Conservation (phyloP, 306 rosid genomes). For the Quercus agrifolia region DNA sequence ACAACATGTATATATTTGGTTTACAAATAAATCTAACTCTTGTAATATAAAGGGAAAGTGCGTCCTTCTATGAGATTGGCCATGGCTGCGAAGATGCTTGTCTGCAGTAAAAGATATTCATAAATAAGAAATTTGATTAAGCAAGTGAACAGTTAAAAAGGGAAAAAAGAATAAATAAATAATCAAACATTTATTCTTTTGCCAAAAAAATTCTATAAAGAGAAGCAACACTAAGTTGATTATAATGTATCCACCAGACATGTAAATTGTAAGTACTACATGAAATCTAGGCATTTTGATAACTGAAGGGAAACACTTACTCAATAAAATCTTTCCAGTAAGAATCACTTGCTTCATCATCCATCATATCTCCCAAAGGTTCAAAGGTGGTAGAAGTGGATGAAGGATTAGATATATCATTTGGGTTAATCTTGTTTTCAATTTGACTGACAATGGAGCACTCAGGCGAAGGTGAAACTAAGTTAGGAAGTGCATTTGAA, state of each 20-base stretch:
- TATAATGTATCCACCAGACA: background rate
- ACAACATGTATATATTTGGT: background rate
- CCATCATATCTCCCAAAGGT: constrained; percentile 50
- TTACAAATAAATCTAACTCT: background rate
- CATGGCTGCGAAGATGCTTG: constrained; percentile 28
- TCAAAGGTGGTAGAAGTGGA: constrained; percentile 48
- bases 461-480: constrained; percentile 46
- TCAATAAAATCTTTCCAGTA: constrained; percentile 35
- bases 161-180: background rate
- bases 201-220: background rate
- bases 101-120: background rate
- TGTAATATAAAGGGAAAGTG: background rate
- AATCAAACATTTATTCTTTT: background rate
- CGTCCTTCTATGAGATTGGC: constrained; percentile 9
- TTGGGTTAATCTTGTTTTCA: constrained; percentile 22
- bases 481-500: constrained; percentile 36
- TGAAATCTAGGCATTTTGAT: background rate
- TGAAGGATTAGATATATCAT: constrained; percentile 28
- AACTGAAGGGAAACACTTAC: constrained; percentile 16
- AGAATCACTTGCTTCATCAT: constrained; percentile 23
- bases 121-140: background rate
- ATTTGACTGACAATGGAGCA: constrained; percentile 21
- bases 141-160: background rate
- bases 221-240: background rate
- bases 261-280: background rate